These are phyloP conservation scores for Graphilbum fragrans DNA, from an alignment of 2,329 filamentous ascomycete genomes.

Conservation along the genomic window DNA sequence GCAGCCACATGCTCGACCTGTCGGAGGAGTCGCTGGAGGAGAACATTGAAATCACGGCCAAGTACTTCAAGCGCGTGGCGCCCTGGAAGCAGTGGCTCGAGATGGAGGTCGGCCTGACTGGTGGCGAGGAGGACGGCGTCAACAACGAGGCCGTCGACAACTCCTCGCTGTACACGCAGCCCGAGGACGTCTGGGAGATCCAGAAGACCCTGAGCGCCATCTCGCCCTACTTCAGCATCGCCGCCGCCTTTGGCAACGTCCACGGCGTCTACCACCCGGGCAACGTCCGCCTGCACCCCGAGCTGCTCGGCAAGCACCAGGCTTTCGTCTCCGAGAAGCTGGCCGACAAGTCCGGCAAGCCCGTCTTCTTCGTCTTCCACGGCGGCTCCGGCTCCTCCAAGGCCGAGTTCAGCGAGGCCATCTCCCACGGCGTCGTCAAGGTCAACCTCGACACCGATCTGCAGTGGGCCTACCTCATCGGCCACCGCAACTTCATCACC, in stretches of 20 bases:
- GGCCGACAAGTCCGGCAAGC: slow-evolving; percentile 63
- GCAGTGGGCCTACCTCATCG: slow-evolving; percentile 85
- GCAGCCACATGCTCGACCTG: slow-evolving; percentile 94
- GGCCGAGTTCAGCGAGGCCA: slow-evolving; percentile 81
- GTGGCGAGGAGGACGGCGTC: slow-evolving; percentile 35
- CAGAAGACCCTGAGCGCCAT: slow-evolving; percentile 76
- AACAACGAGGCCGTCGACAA: slow-evolving; percentile 98
- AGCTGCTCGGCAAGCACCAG: slow-evolving; percentile 96
- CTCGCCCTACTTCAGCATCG: slow-evolving; percentile 95
- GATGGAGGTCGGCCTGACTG: slow-evolving; percentile 94
- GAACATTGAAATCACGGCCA: slow-evolving; percentile 86
- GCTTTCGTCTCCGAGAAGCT: slow-evolving; percentile 75
- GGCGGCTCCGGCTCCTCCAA: slow-evolving; percentile 88
- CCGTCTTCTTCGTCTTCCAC: slow-evolving; percentile 99
- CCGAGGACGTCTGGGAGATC: slow-evolving; percentile 89
- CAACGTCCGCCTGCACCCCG: slow-evolving; percentile 93
- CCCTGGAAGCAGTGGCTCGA: slow-evolving; percentile 99
- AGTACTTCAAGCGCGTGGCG: slow-evolving; percentile 86
- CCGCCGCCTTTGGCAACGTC: slow-evolving; percentile 96
- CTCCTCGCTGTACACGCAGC: slow-evolving; percentile 93
- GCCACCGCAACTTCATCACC: slow-evolving; percentile 89
- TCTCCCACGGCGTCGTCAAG: slow-evolving; percentile 92
- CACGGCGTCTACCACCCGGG: slow-evolving; percentile 76
- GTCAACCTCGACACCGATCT: slow-evolving; percentile 98
- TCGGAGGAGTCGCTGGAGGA: slow-evolving; percentile 82